Percentiles rank a stretch among this genome's conserved stretches.
These are phyloP conservation scores for Picochlorum sp. DNA, from an alignment of 139 green algal species.

Conservation along the genomic window DNA sequence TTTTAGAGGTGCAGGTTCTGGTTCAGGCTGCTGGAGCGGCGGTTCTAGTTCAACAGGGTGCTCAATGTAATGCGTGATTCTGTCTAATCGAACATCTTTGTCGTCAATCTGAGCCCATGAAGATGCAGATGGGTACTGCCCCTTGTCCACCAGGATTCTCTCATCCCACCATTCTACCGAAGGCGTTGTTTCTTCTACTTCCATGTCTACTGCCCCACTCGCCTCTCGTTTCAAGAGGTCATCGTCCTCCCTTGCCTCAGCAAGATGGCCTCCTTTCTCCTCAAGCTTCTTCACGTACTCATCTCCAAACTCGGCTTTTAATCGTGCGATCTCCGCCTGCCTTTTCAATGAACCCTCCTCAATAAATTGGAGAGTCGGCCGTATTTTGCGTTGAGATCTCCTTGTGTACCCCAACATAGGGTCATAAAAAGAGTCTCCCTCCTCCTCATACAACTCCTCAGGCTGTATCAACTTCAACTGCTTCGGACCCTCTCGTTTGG, in stretches of 20 bases:
- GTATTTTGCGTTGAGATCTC: slow-evolving; percentile 21
- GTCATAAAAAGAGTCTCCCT: slow-evolving; percentile 46
- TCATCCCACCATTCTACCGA: slow-evolving; percentile 82
- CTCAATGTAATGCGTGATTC: slow-evolving; percentile 70
- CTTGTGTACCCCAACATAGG: slow-evolving; percentile 30
- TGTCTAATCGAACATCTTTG: slow-evolving; percentile 9
- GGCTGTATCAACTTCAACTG: not conserved
- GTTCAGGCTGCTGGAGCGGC: slow-evolving; percentile 63
- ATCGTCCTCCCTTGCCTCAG: not conserved
- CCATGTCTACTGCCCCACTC: slow-evolving; percentile 2
- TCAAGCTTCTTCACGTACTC: slow-evolving; percentile 29
- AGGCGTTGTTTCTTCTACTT: slow-evolving; percentile 33
- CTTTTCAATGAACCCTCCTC: slow-evolving; percentile 52
- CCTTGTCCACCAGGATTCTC: slow-evolving; percentile 45
- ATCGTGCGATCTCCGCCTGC: slow-evolving; percentile 48
- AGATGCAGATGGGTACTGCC: slow-evolving; percentile 38
- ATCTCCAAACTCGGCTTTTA: slow-evolving; percentile 51
- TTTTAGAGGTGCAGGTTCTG: slow-evolving; percentile 71
- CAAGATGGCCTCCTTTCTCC: slow-evolving; percentile 10
- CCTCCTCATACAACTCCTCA: not conserved
- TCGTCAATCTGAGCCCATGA: not conserved
- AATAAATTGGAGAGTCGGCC: slow-evolving; percentile 49
- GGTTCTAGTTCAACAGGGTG: slow-evolving; percentile 86
- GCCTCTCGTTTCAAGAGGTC: slow-evolving; percentile 40
- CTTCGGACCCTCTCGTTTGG: not conserved